Base-by-base conservation (phyloP, 768 basidiomycete genomes). In the Nidularia pulvinata region DNA sequence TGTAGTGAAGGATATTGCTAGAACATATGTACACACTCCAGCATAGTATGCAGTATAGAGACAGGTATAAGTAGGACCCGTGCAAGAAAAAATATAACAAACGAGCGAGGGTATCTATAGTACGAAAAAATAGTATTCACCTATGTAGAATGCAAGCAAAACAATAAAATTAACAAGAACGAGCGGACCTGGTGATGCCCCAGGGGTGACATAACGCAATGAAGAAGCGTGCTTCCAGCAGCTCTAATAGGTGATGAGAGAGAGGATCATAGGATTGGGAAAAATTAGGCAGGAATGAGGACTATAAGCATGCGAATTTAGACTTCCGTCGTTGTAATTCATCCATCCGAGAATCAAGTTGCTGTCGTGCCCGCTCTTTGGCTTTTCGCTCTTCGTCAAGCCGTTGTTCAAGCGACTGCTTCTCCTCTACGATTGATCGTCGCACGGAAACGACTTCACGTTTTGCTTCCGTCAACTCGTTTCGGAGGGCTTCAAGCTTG, bases 301-400 rank as follows among this genome's bases (percentile, higher is more conserved):
- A 65, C 81, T 78, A 94, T 69, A 94, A 80, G 71, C 92, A 94
- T 50, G 88, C 89, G 70, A 93, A 96, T 74, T 95, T 96, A 57
- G 91, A 93, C 76, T 93, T 95, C 55, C 91, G 88, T 73, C 81
- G 83, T 66, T 80, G 79, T 42, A 93, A 74, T 63, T 95, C 94
- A 52, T 93, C 91, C 86, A 93, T 88, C 58, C 94, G 86, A 14
- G 82, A 80, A 66, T 95, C 93, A 32, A 95, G 83, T 69, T 94
- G 93, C 56, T 88, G 86, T 49, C 92, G 85, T 49, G 85, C 89
- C 25, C 92, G 88, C 69, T 95, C 93, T 72, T 93, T 94, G n/a
- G 84, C 88, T 62, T 81, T 83, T 50, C 93, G 85, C 69, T 95
- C 93, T 66, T 95, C 92, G 62, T 92, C 90, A 30, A 95, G 76